phyloP scores from a whole-genome alignment of 2,329 filamentous ascomycete species.

The Nigrograna mackinnonii region DNA sequence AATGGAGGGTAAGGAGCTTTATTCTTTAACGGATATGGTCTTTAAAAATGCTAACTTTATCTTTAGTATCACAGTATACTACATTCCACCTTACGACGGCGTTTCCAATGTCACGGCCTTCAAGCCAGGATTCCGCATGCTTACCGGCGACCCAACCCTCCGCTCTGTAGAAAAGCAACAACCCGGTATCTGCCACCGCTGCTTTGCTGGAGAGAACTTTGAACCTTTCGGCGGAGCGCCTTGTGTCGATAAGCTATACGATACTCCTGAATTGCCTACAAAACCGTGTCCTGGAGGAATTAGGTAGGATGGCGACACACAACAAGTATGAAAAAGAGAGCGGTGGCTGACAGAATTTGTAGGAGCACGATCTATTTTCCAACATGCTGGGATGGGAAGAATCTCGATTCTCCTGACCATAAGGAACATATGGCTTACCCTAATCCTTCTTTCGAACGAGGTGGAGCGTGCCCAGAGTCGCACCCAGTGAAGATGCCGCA shows the following conservation, averaged over 20 bases:
- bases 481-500: conserved; percentile 52
- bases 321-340: conserved; percentile 73
- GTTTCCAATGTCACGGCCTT: conserved; percentile 11
- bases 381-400: conserved; percentile 51
- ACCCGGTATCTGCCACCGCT: conserved; percentile 49
- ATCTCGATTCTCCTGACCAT: conserved; percentile 58
- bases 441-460: conserved; percentile 25
- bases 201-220: conserved; percentile 48
- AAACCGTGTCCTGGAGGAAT: conserved; percentile 30
- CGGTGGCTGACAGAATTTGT: conserved; percentile 1
- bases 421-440: conserved; percentile 55
- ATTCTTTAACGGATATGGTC: neutral
- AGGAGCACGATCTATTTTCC: conserved; percentile 10
- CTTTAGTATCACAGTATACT: conserved; percentile 13
- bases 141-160: conserved; percentile 43
- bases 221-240: conserved; percentile 45
- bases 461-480: conserved; percentile 45
- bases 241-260: conserved; percentile 25
- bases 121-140: conserved; percentile 47
- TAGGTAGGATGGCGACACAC: conserved; percentile 71
- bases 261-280: conserved; percentile 21
- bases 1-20: neutral
- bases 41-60: no score
- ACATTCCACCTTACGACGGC: conserved; percentile 12
- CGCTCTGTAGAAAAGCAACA: conserved; percentile 20